Evolutionary conservation across 148 eudicot genomes (phyloP), one percentile per base, ranked within the genome.

Genomic region (Rhododendron griersonianum): DNA sequence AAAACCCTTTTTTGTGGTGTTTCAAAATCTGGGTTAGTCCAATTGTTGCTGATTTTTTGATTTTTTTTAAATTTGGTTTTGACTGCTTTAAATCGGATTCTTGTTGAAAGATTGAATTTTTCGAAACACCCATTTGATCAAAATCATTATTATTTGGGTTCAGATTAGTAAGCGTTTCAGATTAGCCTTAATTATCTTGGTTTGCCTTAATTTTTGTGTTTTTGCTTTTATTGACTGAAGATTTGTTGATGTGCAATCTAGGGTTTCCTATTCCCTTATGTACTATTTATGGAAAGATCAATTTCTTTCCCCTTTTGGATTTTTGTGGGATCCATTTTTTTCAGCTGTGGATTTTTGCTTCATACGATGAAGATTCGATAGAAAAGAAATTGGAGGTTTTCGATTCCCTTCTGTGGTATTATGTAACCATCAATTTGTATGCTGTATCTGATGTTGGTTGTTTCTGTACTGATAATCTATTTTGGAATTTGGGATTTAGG

Each of bases 11-110:
- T 85, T 86, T 84, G 5, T 13, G 81, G 85, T 55, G 83, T 83
- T 88, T 81, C 57, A 1, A 1, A 85, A 51, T 89, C 84, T 86
- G 88, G 86, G 91, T 85, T 51, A 41, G n/a, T 82, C n/a, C 84
- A 30, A 25, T 69, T 80, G 53, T 45, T 86, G 69, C 45, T 75
- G 78, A 82, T 79, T 80, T 59, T 83, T 30, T 2, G 0, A 16
- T 55, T 55, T 16, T 55, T 53, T 5, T 16, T 23, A 35, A 84
- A 83, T 77, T 63, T 59, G 50, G 48, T 44, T 89, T 85, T 85
- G 61, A 47, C 84, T 80, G 78, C 35, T 89, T 63, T 51, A 55
- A 57, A 84, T 84, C 11, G 3, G 47, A 53, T 50, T 77, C 78
- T 55, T 10, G 83, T 82, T 69, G 78, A 67, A 83, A 81, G 87